Evolutionary conservation across 2,329 filamentous ascomycete species (phyloP).

Genomic region (Cladosporium sp.): DNA sequence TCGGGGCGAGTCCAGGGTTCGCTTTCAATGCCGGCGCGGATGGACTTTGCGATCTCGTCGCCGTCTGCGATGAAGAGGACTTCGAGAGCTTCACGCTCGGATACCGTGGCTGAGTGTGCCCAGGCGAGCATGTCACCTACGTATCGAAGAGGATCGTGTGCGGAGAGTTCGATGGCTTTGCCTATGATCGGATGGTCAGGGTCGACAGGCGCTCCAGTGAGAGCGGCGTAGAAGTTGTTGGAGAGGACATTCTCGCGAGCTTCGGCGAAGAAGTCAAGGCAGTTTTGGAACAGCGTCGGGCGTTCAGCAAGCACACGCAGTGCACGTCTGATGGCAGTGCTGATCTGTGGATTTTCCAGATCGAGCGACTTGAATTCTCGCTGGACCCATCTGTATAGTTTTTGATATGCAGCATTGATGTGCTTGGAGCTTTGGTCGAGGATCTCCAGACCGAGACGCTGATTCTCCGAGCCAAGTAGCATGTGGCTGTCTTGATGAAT

Average conservation of each 20-base stretch:
- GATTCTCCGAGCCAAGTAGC: constrained; percentile 83
- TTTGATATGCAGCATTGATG: constrained; percentile 87
- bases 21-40: constrained; percentile 73
- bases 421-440: constrained; percentile 87
- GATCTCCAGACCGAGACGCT: constrained; percentile 80
- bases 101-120: constrained; percentile 91
- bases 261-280: constrained; percentile 88
- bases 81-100: constrained; percentile 88
- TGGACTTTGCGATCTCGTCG: constrained; percentile 78
- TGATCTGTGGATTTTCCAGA: constrained; percentile 91
- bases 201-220: constrained; percentile 67
- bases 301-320: constrained; percentile 84
- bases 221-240: constrained; percentile 80
- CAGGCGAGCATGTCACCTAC: constrained; percentile 97
- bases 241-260: constrained; percentile 82
- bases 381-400: constrained; percentile 93
- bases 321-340: constrained; percentile 74
- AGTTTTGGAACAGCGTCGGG: constrained; percentile 87
- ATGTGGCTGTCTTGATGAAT: constrained; percentile 87
- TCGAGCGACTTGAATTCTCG: constrained; percentile 89
- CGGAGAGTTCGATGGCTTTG: constrained; percentile 91
- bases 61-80: constrained; percentile 87
- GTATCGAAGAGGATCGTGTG: constrained; percentile 88
- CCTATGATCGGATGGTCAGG: constrained; percentile 49
- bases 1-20: constrained; percentile 70